These are phyloP conservation scores for Chenopodium quinoa DNA, from an alignment of 148 eudicot species.

Conservation along the genomic window DNA sequence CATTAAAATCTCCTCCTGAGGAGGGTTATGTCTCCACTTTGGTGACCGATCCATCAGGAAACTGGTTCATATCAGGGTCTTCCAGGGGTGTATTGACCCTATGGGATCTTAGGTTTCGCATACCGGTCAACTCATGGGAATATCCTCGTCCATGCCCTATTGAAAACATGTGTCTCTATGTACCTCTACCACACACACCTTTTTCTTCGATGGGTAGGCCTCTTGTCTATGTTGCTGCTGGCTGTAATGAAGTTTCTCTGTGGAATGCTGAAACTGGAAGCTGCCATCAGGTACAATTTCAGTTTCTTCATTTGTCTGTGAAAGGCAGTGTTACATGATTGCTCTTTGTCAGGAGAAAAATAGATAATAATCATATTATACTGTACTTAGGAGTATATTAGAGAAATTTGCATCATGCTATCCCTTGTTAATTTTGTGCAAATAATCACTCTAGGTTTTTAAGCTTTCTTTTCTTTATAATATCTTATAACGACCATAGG, in stretches of 20 bases:
- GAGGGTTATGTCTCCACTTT: constrained; percentile 84
- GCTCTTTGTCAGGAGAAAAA: not conserved
- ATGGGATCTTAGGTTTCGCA: constrained; percentile 91
- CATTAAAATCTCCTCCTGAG: constrained; percentile 66
- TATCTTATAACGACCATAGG: not conserved
- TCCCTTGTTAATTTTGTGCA: not conserved
- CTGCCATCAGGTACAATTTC: constrained; percentile 81
- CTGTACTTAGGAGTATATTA: not conserved
- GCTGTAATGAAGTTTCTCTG: constrained; percentile 90
- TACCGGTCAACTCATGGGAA: constrained; percentile 90
- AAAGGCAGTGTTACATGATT: not conserved
- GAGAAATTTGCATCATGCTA: not conserved
- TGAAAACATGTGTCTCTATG: constrained; percentile 82
- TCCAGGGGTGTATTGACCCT: constrained; percentile 91
- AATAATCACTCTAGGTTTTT: not conserved
- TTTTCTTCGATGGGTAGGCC: constrained; percentile 78
- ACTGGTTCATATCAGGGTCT: constrained; percentile 98
- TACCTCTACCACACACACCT: constrained; percentile 68
- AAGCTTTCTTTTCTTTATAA: not conserved
- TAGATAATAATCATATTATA: not conserved
- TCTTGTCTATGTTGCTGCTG: constrained; percentile 96
- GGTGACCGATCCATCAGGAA: constrained; percentile 82
- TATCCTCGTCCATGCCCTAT: constrained; percentile 77
- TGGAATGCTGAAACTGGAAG: constrained; percentile 99
- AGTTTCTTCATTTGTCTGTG: constrained; percentile 5